These are phyloP conservation scores for Alternaria sp. DNA, from an alignment of 2,329 filamentous ascomycete species.

Conservation along the genomic window DNA sequence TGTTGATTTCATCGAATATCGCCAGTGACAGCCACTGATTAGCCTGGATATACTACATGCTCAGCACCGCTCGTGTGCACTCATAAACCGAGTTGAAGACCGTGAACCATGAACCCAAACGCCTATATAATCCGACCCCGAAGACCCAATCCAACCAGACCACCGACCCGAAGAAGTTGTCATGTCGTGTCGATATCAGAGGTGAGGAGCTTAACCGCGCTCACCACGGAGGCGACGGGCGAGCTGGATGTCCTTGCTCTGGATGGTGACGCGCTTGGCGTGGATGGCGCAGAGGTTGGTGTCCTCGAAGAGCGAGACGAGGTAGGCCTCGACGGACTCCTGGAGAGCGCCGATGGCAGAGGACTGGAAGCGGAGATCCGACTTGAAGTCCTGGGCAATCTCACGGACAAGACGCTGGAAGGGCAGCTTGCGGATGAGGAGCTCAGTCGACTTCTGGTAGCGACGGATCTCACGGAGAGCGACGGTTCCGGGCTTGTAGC, in stretches of 20 bases:
- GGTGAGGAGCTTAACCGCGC: constrained; percentile 57
- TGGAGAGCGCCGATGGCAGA: constrained; percentile 93
- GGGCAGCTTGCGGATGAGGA: constrained; percentile 81
- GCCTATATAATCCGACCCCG: constrained; percentile 43
- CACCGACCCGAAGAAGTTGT: constrained; percentile 37
- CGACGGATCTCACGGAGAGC: constrained; percentile 90
- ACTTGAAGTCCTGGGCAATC: constrained; percentile 71
- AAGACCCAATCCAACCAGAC: constrained; percentile 29
- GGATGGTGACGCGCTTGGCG: constrained; percentile 92
- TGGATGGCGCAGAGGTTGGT: constrained; percentile 96
- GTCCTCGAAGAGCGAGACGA: constrained; percentile 96
- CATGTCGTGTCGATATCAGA: constrained; percentile 37
- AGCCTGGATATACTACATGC: constrained; percentile 52
- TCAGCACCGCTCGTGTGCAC: constrained; percentile 48
- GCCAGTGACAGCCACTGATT: constrained; percentile 49
- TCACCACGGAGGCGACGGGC: constrained; percentile 68
- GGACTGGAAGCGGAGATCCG: constrained; percentile 90
- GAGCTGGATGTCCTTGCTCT: constrained; percentile 98
- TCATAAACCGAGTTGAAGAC: constrained; percentile 49
- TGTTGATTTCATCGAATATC: constrained; percentile 47
- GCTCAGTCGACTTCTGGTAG: constrained; percentile 89
- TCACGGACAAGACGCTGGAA: constrained; percentile 83
- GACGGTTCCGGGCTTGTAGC: constrained; percentile 70
- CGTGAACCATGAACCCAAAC: constrained; percentile 51
- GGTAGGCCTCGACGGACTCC: constrained; percentile 94